These are phyloP conservation scores for Pinguiococcus pyrenoidosus DNA, from an alignment of 108 stramenopile genomes.

Conservation along the genomic window DNA sequence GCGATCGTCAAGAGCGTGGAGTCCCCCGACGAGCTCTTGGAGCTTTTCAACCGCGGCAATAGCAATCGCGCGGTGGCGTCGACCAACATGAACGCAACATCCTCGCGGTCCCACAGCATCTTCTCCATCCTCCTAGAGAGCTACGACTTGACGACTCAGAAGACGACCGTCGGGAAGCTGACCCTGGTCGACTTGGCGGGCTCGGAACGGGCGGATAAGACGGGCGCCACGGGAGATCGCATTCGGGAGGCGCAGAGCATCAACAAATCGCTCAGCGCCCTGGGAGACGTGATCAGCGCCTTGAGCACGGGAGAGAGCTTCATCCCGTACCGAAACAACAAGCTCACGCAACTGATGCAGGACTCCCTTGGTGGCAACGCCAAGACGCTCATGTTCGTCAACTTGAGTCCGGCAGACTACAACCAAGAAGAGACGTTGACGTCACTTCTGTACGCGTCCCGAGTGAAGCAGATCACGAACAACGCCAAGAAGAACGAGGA, in stretches of 20 bases:
- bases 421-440: conserved; percentile 43
- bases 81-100: conserved; percentile 51
- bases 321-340: conserved; percentile 47
- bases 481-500: conserved; percentile 25
- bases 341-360: conserved; percentile 47
- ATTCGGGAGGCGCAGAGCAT: conserved; percentile 1
- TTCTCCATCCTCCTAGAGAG: conserved; percentile 37
- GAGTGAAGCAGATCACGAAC: conserved; percentile 46
- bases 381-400: conserved; percentile 42
- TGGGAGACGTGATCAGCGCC: conserved; percentile 29
- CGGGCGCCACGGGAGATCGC: conserved; percentile 24
- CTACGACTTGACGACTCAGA: conserved; percentile 36
- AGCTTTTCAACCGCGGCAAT: conserved; percentile 39
- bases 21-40: conserved; percentile 21
- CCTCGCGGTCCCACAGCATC: conserved; percentile 40
- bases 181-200: conserved; percentile 39
- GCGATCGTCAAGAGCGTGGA: conserved; percentile 17
- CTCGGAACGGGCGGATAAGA: conserved; percentile 26
- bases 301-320: conserved; percentile 12
- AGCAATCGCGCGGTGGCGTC: conserved; percentile 35
- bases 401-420: conserved; percentile 49
- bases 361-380: conserved; percentile 49
- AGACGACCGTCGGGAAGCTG: conserved; percentile 31
- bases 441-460: conserved; percentile 18
- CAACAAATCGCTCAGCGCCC: conserved; percentile 2